Evolutionary conservation across 73 alveolate species (phyloP), one percentile per base, ranked within the genome.

Genomic region (Tetrahymena borealis): DNA sequence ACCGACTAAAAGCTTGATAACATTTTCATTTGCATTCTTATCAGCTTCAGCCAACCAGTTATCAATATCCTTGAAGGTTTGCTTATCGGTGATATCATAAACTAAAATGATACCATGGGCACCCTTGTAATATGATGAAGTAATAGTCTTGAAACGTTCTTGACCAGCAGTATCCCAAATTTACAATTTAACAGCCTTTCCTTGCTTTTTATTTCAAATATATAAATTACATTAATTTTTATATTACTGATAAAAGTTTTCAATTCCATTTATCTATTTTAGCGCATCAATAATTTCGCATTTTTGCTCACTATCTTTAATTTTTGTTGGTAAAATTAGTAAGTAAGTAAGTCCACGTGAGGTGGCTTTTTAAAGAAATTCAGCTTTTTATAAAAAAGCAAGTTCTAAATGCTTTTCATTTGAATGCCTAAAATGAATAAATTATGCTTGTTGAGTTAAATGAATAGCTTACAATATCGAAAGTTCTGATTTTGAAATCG

Each of bases 101-200:
- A 97, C 95, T 12, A 97, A 77, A 91, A 97, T 95, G 41, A 96
- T 95, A 11, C 99, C 98, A 90, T 96, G 97, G 39, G 98, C 97
- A 90, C 97, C 98, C 90, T 96, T 94, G 95, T 94, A 97, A 95
- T 97, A 97, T 85, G 97, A 92, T 94, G 96, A 93, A 77, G 98
- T 97, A 31, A 97, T 94, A 6, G 98, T 94, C 79, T 95, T 96
- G 95, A 95, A 97, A 94, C 96, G 78, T 85, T 95, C 97, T 78
- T 94, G 90, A n/a, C 97, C 97, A 11, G 97, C 96, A n/a, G 95
- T 93, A 39, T 93, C 95, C 95, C 95, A 93, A 85, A 93, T 93
- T 93, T 93, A 85, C 94, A 95, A 85, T 95, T 91, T 91, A 16
- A 95, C 93, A 16, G 95, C 43, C 33, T 95, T 95, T 31, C 96